These are phyloP conservation scores for Fusarium paranaense DNA, from an alignment of 2,329 filamentous ascomycete genomes.

Conservation along the genomic window DNA sequence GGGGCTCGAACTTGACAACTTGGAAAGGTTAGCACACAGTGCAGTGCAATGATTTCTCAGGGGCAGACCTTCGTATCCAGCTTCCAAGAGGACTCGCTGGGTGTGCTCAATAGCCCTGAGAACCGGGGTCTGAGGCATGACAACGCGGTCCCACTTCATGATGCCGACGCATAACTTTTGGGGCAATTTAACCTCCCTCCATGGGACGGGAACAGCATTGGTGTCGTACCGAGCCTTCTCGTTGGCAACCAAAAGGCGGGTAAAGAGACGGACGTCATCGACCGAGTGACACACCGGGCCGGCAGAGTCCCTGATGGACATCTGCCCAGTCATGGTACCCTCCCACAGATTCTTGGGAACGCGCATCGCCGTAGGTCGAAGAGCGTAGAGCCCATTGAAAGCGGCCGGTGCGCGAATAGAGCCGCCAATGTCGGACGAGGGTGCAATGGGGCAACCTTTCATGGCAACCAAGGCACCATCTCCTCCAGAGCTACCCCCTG, in stretches of 20 bases:
- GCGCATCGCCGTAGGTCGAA: conserved; percentile 35
- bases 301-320: conserved; percentile 59
- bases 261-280: conserved; percentile 9
- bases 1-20: conserved; percentile 21
- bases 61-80: conserved; percentile 12
- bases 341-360: conserved; percentile 27
- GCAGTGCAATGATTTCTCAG: not conserved
- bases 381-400: conserved; percentile 44
- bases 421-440: conserved; percentile 50
- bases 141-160: conserved; percentile 11
- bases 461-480: conserved; percentile 50
- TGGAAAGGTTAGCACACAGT: not conserved
- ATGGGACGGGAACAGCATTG: not conserved
- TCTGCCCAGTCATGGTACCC: conserved; percentile 26
- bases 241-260: conserved; percentile 1
- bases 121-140: conserved; percentile 22
- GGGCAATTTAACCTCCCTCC: not conserved
- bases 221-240: conserved; percentile 6
- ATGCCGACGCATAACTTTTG: conserved; percentile 10
- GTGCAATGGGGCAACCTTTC: conserved; percentile 46
- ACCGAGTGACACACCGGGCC: conserved; percentile 16
- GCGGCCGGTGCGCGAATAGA: conserved; percentile 45
- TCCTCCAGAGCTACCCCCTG: conserved; percentile 72
- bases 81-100: not conserved
- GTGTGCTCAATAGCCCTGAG: conserved; percentile 10